Percentiles rank a stretch among this genome's conserved stretches.
Conservation (phyloP, 2,329 filamentous ascomycete genomes). For the Verticillium zaregamsianum region DNA sequence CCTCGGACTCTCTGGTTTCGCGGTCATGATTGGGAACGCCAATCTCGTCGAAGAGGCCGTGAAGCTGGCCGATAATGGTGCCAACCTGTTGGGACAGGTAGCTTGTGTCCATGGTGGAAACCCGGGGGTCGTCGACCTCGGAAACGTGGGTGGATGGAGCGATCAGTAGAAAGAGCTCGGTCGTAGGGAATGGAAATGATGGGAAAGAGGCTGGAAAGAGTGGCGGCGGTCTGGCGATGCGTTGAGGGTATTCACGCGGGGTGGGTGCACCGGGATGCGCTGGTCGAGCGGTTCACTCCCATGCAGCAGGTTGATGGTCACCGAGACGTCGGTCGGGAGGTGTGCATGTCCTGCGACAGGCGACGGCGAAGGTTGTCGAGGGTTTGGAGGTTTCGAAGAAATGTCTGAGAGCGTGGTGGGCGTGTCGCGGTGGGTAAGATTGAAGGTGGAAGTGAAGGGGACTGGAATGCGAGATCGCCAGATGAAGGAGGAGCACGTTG, state of each 20-base stretch:
- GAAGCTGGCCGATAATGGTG: constrained; percentile 86
- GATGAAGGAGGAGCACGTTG: constrained; percentile 1
- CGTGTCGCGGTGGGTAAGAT: neutral
- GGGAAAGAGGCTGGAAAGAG: neutral
- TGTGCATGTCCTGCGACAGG: constrained; percentile 2
- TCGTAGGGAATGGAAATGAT: neutral
- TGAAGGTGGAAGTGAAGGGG: neutral
- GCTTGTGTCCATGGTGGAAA: constrained; percentile 71
- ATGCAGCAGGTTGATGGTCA: constrained; percentile 2
- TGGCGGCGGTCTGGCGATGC: neutral
- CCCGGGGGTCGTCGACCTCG: neutral
- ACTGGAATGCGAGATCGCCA: constrained; percentile 3
- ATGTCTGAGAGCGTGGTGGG: neutral
- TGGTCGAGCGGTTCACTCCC: constrained; percentile 1
- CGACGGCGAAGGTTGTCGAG: neutral
- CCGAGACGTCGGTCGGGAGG: neutral
- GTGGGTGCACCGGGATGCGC: constrained; percentile 3
- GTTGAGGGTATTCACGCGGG: constrained; percentile 10
- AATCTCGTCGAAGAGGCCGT: constrained; percentile 95
- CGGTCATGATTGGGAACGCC: constrained; percentile 92
- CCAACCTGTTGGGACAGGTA: constrained; percentile 95
- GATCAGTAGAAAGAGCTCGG: neutral
- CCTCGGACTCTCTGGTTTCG: constrained; percentile 84
- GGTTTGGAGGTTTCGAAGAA: neutral
- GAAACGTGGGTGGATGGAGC: neutral